phyloP scores from a whole-genome alignment of 1,284 basidiomycete species.

The Rhodotorula sp. region DNA sequence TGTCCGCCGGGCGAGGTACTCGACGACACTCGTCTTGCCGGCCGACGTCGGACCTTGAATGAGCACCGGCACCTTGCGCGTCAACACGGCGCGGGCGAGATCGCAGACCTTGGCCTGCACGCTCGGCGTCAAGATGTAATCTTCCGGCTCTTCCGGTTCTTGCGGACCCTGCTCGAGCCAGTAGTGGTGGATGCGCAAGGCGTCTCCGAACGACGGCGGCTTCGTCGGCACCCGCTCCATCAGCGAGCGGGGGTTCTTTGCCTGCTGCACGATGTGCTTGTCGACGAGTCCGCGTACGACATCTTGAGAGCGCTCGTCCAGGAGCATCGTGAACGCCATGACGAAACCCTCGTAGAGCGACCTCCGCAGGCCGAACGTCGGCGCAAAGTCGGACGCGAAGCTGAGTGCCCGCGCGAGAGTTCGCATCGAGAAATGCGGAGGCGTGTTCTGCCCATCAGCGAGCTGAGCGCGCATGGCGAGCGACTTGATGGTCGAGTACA shows the following conservation, averaged over 20 bases:
- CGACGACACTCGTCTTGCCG: conserved; percentile 95
- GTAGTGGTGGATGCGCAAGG: conserved; percentile 80
- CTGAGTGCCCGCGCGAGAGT: conserved; percentile 88
- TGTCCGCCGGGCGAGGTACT: conserved; percentile 89
- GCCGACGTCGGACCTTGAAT: conserved; percentile 98
- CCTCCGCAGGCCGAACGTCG: conserved; percentile 75
- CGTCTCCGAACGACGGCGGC: conserved; percentile 58
- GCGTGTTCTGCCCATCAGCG: conserved; percentile 89
- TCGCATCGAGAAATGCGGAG: conserved; percentile 98
- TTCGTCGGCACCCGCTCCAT: conserved; percentile 54
- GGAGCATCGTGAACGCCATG: conserved; percentile 96
- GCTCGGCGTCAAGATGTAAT: conserved; percentile 93
- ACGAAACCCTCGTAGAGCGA: conserved; percentile 93
- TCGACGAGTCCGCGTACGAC: conserved; percentile 70
- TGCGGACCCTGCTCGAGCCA: conserved; percentile 63
- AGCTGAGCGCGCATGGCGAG: conserved; percentile 76
- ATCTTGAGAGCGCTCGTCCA: conserved; percentile 60
- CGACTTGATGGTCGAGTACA: conserved; percentile 81
- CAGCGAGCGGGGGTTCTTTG: conserved; percentile 76
- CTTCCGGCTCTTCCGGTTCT: conserved; percentile 63
- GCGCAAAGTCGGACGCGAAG: conserved; percentile 81
- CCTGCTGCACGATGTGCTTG: conserved; percentile 75
- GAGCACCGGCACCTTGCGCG: conserved; percentile 86
- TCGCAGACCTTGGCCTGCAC: conserved; percentile 94
- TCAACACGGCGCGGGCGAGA: conserved; percentile 85